Evolutionary conservation across 2,329 filamentous ascomycete genomes (phyloP), one percentile per base, ranked within the genome.

Genomic region (Capronia americana): DNA sequence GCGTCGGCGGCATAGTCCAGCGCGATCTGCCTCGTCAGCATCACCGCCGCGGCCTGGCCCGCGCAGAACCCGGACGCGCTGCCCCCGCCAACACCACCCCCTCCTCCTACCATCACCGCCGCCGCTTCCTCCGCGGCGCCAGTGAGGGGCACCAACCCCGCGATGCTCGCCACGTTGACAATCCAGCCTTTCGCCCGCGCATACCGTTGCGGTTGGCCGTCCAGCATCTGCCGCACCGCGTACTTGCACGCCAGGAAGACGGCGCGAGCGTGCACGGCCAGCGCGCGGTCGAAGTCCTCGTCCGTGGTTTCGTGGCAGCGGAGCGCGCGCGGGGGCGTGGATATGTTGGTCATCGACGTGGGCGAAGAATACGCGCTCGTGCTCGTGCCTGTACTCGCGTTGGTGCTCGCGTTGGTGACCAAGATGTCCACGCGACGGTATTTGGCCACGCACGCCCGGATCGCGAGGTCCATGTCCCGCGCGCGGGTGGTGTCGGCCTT

Each of bases 231-330:
- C 38, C 65, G 67, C 38, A 97, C 88, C 6, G 93, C 92, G 78
- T 97, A 92, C 84, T 97, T 97, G 86, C 89, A 90, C 67, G 93
- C 93, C 77, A 88, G 97, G 92, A 93, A 97, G 24, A 97, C 92
- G 55, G 93, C 93, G 86, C 97, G 97, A 78, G 96, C 92, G 80
- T 97, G 97, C 83, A 97, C 95, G 77, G 88, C 89, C 69, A 96
- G 92, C 3, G 93, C 97, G 71, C 95, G 82, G 75, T 97, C 92
- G 92, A 92, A 97, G 82, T 97, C 93, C 74, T 87, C 88, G 82
- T 97, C 92, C 38, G 32, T 51, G 5, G 70, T 71, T 68, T 70
- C 69, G 61, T 72, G 64, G 41, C 59, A 64, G 11, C 66, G 55
- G 28, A 72, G 53, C 2, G 61, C 51, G n/a, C 64, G 65, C 24